Evolutionary conservation across 75 land plant species (phyloP), one percentile per base, ranked within the genome.

Genomic region (Cupressus sempervirens): DNA sequence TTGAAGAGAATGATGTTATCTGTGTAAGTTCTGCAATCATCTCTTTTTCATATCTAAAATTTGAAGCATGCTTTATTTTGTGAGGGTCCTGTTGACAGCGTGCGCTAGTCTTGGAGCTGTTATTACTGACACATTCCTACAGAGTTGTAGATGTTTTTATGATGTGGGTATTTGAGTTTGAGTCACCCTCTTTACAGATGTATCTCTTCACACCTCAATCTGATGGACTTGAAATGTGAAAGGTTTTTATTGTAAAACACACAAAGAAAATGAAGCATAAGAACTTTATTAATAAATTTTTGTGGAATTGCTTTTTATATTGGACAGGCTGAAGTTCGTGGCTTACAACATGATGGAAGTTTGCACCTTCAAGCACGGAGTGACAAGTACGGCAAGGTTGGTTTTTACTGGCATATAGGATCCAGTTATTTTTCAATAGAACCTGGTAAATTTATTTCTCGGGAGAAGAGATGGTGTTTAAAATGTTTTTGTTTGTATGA

Each of bases 381-480:
- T 80, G 92, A 93, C 86, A 98, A 98, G 83, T 98, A 98, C 93
- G 98, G 99, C 40, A 98, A 98, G 93, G 99, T 97, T 41, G 34
- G 73, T 79, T 79, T 26, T 10, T 79, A 43, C 45, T 79, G 7
- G 41, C 26, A 3, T 45, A 45, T 11, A 23, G 74, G 32, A 72
- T 15, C 0, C 9, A 30, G 3, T 32, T 72, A 9, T 13, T 32
- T 72, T 30, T 72, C 36, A 26, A 20, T 79, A 45, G 30, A 79
- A 10, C 50, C 46, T 79, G 13, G 81, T 45, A 43, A 79, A 79
- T 43, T 45, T 79, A 32, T 79, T 79, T 2, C 48, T 26, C 41
- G 43, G 48, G 29, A 35, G 46, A 23, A 43, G 15, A 79, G 45
- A 11, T 12, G n/a, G 15, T n/a, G 30, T 79, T 41, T 43, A 35